Conservation (phyloP, 768 basidiomycete genomes). For the Suillus americanus region DNA sequence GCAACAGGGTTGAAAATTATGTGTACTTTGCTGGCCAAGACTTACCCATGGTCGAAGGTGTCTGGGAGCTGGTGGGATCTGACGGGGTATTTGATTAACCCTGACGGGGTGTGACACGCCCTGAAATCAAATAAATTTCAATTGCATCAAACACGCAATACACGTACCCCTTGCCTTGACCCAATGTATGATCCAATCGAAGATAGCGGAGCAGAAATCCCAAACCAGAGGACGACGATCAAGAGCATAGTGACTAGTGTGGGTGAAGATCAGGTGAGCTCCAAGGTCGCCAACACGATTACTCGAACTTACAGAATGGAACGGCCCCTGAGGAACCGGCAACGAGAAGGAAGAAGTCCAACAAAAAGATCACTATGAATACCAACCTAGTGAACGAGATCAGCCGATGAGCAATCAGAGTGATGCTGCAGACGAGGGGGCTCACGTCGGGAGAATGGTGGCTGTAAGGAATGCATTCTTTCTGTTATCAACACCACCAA, state of each 20-base stretch:
- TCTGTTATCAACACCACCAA: slow-evolving; percentile 75
- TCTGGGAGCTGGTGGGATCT: slow-evolving; percentile 85
- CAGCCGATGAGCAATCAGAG: slow-evolving; percentile 7
- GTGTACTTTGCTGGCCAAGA: slow-evolving; percentile 13
- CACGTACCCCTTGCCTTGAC: slow-evolving; percentile 77
- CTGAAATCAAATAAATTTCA: slow-evolving; percentile 37
- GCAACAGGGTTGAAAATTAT: slow-evolving; percentile 15
- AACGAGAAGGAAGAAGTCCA: slow-evolving; percentile 85
- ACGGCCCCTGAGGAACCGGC: slow-evolving; percentile 93
- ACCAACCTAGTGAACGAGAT: slow-evolving; percentile 53
- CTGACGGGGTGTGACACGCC: slow-evolving; percentile 78
- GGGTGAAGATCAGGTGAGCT: slow-evolving; percentile 4
- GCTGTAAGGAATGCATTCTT: slow-evolving; percentile 89
- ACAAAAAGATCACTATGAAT: slow-evolving; percentile 83
- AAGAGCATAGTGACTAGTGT: slow-evolving; percentile 75
- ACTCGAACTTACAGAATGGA: slow-evolving; percentile 68
- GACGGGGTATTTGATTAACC: slow-evolving; percentile 92
- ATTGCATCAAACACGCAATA: neutral
- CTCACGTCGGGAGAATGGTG: slow-evolving; percentile 83
- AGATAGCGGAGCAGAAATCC: slow-evolving; percentile 89
- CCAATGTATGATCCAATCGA: slow-evolving; percentile 86
- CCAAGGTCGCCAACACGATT: neutral
- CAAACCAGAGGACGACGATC: slow-evolving; percentile 87
- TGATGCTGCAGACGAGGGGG: slow-evolving; percentile 6
- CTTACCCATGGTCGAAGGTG: slow-evolving; percentile 82